These are phyloP conservation scores for Ilex aquifolium DNA, from an alignment of 257 asterid genomes.

Conservation along the genomic window DNA sequence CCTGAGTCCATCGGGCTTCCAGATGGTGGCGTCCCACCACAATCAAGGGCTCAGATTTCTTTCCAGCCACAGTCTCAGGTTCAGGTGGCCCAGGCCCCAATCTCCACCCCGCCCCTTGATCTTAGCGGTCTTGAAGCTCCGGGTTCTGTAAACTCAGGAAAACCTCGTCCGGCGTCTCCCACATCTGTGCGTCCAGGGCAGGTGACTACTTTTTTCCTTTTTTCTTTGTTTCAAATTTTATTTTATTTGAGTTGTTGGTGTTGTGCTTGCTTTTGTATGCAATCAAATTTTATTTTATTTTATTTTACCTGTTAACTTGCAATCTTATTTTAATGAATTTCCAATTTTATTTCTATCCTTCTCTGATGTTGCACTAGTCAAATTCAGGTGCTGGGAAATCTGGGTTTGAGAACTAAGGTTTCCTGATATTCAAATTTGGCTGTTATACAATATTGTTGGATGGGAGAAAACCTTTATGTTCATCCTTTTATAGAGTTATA, in stretches of 20 bases:
- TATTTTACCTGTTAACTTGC: no score
- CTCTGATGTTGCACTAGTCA: no score
- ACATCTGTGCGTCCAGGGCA: slow-evolving; percentile 97
- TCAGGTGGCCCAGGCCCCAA: slow-evolving; percentile 41
- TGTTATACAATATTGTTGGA: no score
- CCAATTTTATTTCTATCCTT: no score
- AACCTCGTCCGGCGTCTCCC: slow-evolving; percentile 68
- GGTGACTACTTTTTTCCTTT: slow-evolving; percentile 36
- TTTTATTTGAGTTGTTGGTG: no score
- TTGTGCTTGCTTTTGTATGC: no score
- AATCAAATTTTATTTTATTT: neutral
- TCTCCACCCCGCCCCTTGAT: slow-evolving; percentile 74
- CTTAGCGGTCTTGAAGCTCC: slow-evolving; percentile 94
- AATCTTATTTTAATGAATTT: no score
- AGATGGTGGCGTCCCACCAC: slow-evolving; percentile 85
- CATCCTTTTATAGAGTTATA: no score
- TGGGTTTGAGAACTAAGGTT: no score
- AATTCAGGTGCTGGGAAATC: no score
- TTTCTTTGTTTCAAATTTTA: slow-evolving; percentile 1
- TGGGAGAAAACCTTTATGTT: no score
- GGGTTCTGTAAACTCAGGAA: slow-evolving; percentile 53
- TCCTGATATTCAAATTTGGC: no score
- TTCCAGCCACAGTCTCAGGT: slow-evolving; percentile 37
- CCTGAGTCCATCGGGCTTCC: slow-evolving; percentile 69
- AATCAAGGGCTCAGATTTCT: slow-evolving; percentile 39